phyloP scores from a whole-genome alignment of 2,329 filamentous ascomycete genomes.

The Orbilia brochopaga region DNA sequence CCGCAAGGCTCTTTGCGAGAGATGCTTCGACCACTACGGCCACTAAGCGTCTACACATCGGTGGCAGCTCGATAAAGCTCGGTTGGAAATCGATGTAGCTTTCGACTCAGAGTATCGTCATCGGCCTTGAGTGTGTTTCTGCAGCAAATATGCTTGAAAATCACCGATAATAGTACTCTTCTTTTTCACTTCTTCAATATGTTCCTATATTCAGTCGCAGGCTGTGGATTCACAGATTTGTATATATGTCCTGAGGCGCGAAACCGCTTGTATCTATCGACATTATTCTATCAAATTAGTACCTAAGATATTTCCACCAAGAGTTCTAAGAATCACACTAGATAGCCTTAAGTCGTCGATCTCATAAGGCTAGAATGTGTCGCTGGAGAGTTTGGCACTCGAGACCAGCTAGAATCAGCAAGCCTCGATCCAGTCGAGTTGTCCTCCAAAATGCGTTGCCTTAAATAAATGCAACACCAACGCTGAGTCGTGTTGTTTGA shows the following conservation, averaged over 20 bases:
- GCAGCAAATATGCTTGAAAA: conserved; percentile 18
- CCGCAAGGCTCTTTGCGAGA: conserved; percentile 47
- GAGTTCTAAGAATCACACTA: too few species aligned
- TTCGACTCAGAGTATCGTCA: background rate
- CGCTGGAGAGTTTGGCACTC: too few species aligned
- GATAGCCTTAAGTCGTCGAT: too few species aligned
- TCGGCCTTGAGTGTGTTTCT: conserved; percentile 12
- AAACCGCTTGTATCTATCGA: conserved; percentile 24
- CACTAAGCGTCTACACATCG: conserved; percentile 20
- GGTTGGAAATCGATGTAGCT: background rate
- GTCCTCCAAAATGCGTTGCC: background rate
- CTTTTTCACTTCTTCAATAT: conserved; percentile 18
- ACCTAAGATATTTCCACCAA: background rate
- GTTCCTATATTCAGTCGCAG: background rate
- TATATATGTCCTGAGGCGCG: conserved; percentile 14
- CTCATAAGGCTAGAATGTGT: too few species aligned
- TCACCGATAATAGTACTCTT: background rate
- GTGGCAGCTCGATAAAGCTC: background rate
- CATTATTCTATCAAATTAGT: too few species aligned
- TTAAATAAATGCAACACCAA: background rate
- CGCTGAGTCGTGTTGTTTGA: background rate
- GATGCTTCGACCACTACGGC: conserved; percentile 28
- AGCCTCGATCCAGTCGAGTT: too few species aligned
- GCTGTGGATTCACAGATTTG: too few species aligned
- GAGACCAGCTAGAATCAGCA: too few species aligned